phyloP scores from a whole-genome alignment of 306 rosid species.

The Cucumis hystrix region DNA sequence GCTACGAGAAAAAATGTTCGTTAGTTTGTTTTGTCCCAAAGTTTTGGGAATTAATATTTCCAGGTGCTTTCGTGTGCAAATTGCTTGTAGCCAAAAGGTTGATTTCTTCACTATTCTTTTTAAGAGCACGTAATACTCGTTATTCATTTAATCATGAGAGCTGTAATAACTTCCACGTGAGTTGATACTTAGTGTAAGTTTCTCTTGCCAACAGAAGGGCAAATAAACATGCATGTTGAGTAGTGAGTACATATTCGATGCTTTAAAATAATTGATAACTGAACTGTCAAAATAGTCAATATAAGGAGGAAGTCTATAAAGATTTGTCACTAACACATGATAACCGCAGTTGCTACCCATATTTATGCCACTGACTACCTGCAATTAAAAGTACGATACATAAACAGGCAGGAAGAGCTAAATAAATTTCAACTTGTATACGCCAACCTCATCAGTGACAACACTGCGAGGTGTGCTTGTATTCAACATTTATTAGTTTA shows the following conservation, averaged over 20 bases:
- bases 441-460: neutral
- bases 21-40: neutral
- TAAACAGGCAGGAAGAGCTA: slow-evolving; percentile 6
- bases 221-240: neutral
- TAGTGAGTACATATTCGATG: neutral
- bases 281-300: neutral
- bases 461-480: neutral
- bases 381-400: slow-evolving; percentile 12
- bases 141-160: neutral
- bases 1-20: neutral
- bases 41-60: neutral
- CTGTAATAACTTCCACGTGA: neutral
- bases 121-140: neutral
- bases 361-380: slow-evolving; percentile 95
- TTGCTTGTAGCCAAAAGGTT: neutral
- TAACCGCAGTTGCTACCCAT: slow-evolving; percentile 89
- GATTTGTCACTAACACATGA: slow-evolving; percentile 46
- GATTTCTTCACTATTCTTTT: neutral
- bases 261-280: neutral
- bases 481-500: neutral
- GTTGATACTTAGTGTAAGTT: neutral
- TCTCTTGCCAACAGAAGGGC: neutral
- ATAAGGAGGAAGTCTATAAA: neutral
- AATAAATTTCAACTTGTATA: neutral
- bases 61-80: neutral